Conservation (phyloP, 2,329 filamentous ascomycete genomes). For the Huntiella omanensis region DNA sequence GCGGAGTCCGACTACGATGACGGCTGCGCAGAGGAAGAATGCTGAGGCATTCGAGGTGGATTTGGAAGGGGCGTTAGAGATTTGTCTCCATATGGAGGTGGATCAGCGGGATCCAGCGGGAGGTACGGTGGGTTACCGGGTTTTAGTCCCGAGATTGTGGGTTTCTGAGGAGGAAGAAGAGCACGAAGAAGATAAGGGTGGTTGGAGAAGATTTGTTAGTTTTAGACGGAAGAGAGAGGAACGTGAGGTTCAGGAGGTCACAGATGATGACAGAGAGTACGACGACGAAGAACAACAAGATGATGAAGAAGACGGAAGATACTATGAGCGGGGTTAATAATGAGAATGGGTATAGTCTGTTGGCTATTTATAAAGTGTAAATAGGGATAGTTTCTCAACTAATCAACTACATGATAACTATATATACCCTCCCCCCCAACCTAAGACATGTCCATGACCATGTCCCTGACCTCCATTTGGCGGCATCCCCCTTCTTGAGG, state of each 20-base stretch:
- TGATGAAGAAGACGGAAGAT: neutral
- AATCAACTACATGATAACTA: too few species aligned
- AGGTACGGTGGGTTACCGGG: constrained; percentile 68
- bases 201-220: constrained; percentile 3
- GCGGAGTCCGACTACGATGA: constrained; percentile 51
- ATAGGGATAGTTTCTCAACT: too few species aligned
- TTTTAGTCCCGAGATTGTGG: constrained; percentile 64
- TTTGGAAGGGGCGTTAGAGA: constrained; percentile 66
- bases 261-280: neutral
- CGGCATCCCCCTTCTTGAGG: neutral
- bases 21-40: constrained; percentile 39
- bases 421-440: neutral
- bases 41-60: constrained; percentile 43
- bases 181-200: constrained; percentile 12
- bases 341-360: too few species aligned
- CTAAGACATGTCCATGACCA: neutral
- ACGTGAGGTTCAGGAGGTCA: neutral
- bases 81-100: constrained; percentile 78
- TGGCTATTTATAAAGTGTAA: too few species aligned
- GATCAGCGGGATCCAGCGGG: constrained; percentile 70
- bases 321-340: neutral
- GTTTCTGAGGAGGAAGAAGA: constrained; percentile 30
- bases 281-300: neutral
- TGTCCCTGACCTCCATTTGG: neutral
- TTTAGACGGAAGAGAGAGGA: neutral